These are phyloP conservation scores for Trichoderma koningii DNA, from an alignment of 2,329 filamentous ascomycete genomes.

Conservation along the genomic window DNA sequence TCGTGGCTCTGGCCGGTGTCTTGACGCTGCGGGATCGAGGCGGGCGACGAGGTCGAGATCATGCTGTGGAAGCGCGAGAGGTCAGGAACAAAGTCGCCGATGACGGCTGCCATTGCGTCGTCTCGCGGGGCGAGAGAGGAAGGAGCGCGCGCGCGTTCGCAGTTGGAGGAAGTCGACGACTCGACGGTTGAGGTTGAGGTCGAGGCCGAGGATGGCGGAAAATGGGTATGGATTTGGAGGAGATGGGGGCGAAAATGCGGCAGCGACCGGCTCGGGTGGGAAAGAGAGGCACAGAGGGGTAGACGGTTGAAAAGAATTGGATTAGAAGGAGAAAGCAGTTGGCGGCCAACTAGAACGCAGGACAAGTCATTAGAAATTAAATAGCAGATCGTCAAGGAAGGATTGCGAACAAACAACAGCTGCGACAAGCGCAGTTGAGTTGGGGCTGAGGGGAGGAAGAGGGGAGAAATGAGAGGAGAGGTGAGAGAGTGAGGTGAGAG, in stretches of 20 bases:
- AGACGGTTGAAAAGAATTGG: background rate
- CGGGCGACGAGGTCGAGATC: conserved; percentile 56
- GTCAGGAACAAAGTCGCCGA: conserved; percentile 74
- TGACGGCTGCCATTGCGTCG: conserved; percentile 64
- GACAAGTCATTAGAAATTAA: conserved; percentile 28
- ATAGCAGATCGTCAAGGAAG: conserved; percentile 18
- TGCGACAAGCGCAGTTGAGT: conserved; percentile 25
- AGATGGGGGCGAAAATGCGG: conserved; percentile 11
- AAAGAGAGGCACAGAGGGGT: conserved; percentile 1
- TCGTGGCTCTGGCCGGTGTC: conserved; percentile 43
- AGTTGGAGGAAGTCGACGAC: background rate
- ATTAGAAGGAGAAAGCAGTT: conserved; percentile 6
- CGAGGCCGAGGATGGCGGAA: background rate
- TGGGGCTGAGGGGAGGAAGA: conserved; percentile 8
- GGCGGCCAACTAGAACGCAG: conserved; percentile 25
- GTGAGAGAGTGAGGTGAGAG: background rate
- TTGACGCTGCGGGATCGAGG: conserved; percentile 27
- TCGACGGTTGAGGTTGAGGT: background rate
- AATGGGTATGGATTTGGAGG: background rate
- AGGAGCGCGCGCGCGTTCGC: conserved; percentile 10
- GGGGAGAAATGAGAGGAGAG: background rate
- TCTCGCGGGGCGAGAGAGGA: conserved; percentile 3
- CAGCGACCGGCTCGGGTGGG: conserved; percentile 9
- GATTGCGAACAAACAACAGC: conserved; percentile 5
- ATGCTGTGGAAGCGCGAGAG: conserved; percentile 70